Percentiles rank a stretch among this genome's conserved stretches.
Evolutionary conservation across 305 asterid genomes (phyloP).

Genomic region (Rubia tinctorum): DNA sequence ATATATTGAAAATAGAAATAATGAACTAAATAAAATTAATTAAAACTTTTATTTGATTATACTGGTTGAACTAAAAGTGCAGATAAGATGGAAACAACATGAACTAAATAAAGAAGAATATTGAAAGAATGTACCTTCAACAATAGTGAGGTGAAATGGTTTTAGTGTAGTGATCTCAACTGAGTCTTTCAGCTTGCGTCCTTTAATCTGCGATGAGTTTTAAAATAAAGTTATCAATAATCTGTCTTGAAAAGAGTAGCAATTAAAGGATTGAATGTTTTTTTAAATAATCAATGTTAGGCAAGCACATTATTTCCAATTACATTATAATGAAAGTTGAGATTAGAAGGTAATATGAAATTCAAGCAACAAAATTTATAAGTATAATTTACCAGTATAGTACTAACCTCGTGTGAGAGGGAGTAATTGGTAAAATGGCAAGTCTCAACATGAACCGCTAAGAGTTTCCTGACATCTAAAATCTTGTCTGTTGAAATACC

Average conservation of each 20-base stretch:
- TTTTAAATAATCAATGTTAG: no score
- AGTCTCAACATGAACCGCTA: slow-evolving; percentile 52
- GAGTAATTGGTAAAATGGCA: slow-evolving; percentile 73
- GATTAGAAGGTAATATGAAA: not conserved
- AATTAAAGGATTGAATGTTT: no score
- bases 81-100: no score
- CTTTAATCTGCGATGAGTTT: slow-evolving; percentile 45
- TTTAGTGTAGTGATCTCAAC: slow-evolving; percentile 59
- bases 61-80: no score
- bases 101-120: no score
- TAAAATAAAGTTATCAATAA: no score
- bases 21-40: no score
- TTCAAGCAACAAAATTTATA: not conserved
- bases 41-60: no score
- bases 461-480: slow-evolving; percentile 61
- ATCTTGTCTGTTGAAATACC: slow-evolving; percentile 92
- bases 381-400: not conserved
- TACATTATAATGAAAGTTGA: not conserved
- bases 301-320: not conserved
- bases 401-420: slow-evolving; percentile 74
- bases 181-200: slow-evolving; percentile 54
- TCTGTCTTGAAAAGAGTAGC: no score
- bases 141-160: slow-evolving; percentile 56
- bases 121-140: no score
- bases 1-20: no score